Percentiles rank a stretch among this genome's conserved stretches.
phyloP scores from a whole-genome alignment of 495 filamentous ascomycete genomes.

The Tuber umbilicatum region DNA sequence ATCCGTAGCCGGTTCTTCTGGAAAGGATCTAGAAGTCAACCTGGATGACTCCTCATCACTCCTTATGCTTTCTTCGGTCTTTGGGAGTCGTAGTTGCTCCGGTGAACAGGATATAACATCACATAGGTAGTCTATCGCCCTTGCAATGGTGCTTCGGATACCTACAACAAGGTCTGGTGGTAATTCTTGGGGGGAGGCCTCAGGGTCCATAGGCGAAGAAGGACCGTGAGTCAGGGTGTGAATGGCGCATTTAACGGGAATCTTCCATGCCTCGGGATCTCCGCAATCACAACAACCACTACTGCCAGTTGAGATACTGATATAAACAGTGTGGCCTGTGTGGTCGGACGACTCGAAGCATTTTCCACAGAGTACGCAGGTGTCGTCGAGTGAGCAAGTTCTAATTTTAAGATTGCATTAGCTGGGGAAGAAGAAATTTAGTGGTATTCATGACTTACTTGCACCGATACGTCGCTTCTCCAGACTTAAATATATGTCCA shows the following conservation, averaged over 20 bases:
- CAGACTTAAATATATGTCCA: constrained; percentile 89
- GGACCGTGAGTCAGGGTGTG: constrained; percentile 57
- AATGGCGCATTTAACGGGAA: constrained; percentile 85
- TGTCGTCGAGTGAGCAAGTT: constrained; percentile 83
- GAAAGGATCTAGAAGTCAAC: constrained; percentile 65
- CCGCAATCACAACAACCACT: constrained; percentile 97
- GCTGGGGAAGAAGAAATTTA: neutral
- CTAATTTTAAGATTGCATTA: constrained; percentile 18
- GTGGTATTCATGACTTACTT: constrained; percentile 45
- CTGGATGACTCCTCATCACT: constrained; percentile 75
- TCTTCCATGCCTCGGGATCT: constrained; percentile 84
- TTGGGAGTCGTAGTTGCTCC: constrained; percentile 80
- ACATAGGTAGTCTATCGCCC: constrained; percentile 85
- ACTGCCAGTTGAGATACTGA: constrained; percentile 78
- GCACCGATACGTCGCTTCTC: constrained; percentile 89
- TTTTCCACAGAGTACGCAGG: constrained; percentile 75
- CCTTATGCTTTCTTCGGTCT: constrained; percentile 69
- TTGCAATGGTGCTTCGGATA: constrained; percentile 75
- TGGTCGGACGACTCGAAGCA: constrained; percentile 96
- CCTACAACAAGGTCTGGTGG: constrained; percentile 65
- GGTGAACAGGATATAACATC: constrained; percentile 97
- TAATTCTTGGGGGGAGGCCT: constrained; percentile 43
- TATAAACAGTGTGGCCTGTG: constrained; percentile 81
- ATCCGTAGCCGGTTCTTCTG: constrained; percentile 50
- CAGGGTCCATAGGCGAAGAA: constrained; percentile 51